A percentile compares a stretch with the other conserved stretches of the same genome.
These are phyloP conservation scores for Solanum megistacrolobum DNA, from an alignment of 257 asterid genomes.

Conservation along the genomic window DNA sequence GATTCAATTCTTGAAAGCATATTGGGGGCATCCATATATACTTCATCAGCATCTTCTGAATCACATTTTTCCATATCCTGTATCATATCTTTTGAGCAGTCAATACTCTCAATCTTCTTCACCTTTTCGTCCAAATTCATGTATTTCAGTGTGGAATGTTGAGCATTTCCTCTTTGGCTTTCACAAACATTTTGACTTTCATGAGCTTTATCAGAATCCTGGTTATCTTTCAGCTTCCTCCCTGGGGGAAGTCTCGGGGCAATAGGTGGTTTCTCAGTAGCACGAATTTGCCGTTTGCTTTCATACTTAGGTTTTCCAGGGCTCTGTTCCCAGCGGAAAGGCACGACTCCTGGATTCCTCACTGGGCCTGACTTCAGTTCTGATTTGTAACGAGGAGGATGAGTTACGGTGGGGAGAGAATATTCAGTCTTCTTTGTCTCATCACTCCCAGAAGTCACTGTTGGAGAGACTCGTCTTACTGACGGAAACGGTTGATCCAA, in stretches of 20 bases:
- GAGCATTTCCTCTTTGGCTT: neutral
- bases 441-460: conserved; percentile 9
- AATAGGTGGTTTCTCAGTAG: conserved; percentile 17
- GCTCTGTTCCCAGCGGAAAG: conserved; percentile 68
- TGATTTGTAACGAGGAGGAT: conserved; percentile 35
- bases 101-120: conserved; percentile 6
- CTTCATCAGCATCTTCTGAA: conserved; percentile 43
- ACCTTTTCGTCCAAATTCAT: conserved; percentile 7
- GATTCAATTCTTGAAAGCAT: conserved; percentile 66
- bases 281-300: conserved; percentile 1
- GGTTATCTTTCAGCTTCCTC: conserved; percentile 20
- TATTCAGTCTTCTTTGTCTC: conserved; percentile 11
- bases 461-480: conserved; percentile 27
- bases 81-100: neutral
- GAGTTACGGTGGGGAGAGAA: conserved; percentile 8
- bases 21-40: conserved; percentile 61
- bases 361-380: conserved; percentile 76
- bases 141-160: neutral
- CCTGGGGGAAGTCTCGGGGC: conserved; percentile 75
- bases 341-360: conserved; percentile 55
- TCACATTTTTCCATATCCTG: conserved; percentile 6
- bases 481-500: conserved; percentile 40
- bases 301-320: conserved; percentile 71
- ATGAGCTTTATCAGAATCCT: conserved; percentile 14
- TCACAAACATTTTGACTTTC: neutral